Evolutionary conservation across 2,329 filamentous ascomycete species (phyloP), one percentile per base, ranked within the genome.

Genomic region (Eurotiales sp.): DNA sequence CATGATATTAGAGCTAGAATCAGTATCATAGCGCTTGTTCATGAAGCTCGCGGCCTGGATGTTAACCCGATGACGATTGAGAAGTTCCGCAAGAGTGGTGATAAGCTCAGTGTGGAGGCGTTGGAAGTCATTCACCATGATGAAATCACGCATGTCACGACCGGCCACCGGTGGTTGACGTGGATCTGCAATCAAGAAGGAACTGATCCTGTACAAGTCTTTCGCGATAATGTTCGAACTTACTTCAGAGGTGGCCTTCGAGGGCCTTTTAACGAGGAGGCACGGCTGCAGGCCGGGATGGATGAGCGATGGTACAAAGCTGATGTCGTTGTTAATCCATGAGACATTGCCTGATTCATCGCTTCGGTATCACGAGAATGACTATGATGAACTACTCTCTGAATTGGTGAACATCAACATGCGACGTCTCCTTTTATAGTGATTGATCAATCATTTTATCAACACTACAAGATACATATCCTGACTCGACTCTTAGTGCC

Each of bases 91-190:
- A 65, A 63, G 37, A 68, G 70, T 0, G 58, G 60, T 2, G 74
- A 76, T 37, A 36, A 30, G 8, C 72, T 76, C 42, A 76, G 72
- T 45, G 72, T 75, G 12, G 63, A 69, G 8, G 61, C 62, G 3
- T 55, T 76, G 49, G 69, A 69, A 30, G 61, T 76, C 19, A 76
- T 76, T 27, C 74, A 76, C 46, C 75, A 74, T 45, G 74, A 76
- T 40, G 74, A 76, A 56, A 75, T 76, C 37, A 76, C 74, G 0
- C 74, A 76, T 55, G 73, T 76, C 17, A 76, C 74, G 0, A 75
- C 73, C 4, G 74, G 73, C 4, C 73, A 76, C 52, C 60, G 73
- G 29, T 76, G 74, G 74, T 51, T 76, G 34, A 71, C 65, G 2
- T 76, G 74, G 74, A 75, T 76, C 19, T 76, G 74, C 45, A 61